A percentile compares a stretch with the other conserved stretches of the same genome.
These are phyloP conservation scores for Pneumocystis murina DNA, from an alignment of 1,139 yeast genomes.

Conservation along the genomic window DNA sequence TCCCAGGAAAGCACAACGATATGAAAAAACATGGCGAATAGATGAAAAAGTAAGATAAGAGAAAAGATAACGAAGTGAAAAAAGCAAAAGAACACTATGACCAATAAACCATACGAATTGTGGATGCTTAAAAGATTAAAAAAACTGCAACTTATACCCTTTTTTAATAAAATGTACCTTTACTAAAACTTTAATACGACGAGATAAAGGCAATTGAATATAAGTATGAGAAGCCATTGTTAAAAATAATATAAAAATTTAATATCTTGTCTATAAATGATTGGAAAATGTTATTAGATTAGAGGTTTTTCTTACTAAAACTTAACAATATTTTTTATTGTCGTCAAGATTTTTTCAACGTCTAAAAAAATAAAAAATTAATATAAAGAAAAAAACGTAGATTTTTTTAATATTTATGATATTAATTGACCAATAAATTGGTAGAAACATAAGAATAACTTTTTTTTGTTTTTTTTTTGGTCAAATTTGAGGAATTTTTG, in stretches of 20 bases:
- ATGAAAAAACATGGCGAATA: conserved; percentile 32
- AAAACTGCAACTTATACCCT: neutral
- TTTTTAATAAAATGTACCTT: neutral
- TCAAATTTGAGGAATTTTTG: neutral
- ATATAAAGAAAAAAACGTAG: neutral
- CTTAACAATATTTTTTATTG: neutral
- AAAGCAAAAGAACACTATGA: conserved; percentile 49
- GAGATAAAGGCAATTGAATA: neutral
- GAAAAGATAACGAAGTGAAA: conserved; percentile 40
- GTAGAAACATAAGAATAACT: neutral
- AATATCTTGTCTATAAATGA: neutral
- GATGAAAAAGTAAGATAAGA: conserved; percentile 29
- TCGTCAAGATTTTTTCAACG: neutral
- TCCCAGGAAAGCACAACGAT: conserved; percentile 47
- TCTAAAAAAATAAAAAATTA: too few species aligned
- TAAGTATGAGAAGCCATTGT: neutral
- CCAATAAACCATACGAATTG: conserved; percentile 30
- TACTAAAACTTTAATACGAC: neutral
- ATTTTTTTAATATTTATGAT: too few species aligned
- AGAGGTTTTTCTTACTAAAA: neutral
- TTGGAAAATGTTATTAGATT: neutral
- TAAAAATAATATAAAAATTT: neutral
- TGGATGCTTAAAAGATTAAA: conserved; percentile 3
- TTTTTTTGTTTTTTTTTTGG: too few species aligned
- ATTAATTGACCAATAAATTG: too few species aligned